Conservation (phyloP, 2,329 filamentous ascomycete species). For the Tolypocladium guangdongense region DNA sequence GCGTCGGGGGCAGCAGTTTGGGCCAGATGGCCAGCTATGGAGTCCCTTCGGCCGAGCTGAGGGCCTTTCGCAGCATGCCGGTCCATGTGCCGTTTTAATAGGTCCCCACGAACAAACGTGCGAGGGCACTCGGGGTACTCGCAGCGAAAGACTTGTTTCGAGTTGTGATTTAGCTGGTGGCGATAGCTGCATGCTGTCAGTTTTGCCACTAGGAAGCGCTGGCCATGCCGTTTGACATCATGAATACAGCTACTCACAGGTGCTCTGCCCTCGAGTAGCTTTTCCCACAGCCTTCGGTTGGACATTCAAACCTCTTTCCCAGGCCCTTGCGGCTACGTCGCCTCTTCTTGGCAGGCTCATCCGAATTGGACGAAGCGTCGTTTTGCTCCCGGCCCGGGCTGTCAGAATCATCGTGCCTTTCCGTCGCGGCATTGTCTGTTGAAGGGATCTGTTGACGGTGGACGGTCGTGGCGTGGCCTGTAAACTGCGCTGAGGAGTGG, state of each 20-base stretch:
- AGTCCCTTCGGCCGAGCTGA: constrained; percentile 64
- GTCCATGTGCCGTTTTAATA: constrained; percentile 77
- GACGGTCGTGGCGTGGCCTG: not conserved
- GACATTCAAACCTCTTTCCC: constrained; percentile 77
- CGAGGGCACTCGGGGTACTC: constrained; percentile 85
- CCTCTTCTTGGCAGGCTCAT: constrained; percentile 33
- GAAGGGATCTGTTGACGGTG: no score
- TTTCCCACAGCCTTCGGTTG: constrained; percentile 80
- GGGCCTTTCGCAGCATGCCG: constrained; percentile 72
- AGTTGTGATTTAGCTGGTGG: constrained; percentile 91
- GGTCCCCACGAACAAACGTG: constrained; percentile 84
- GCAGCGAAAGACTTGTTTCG: constrained; percentile 90
- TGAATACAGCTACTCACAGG: constrained; percentile 44
- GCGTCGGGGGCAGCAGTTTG: constrained; percentile 23
- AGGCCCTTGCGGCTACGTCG: constrained; percentile 65
- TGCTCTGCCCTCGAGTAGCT: constrained; percentile 95
- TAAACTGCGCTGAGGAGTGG: not conserved
- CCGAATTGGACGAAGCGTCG: constrained; percentile 5
- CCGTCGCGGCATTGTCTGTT: not conserved
- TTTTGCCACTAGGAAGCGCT: not conserved
- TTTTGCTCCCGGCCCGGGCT: not conserved
- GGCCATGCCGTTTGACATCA: not conserved
- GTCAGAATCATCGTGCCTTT: not conserved
- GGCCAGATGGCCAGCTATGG: constrained; percentile 21
- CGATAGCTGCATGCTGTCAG: constrained; percentile 46